Base-by-base conservation (phyloP, 176 grass and related monocot species). In the Alopecurus myosuroides region DNA sequence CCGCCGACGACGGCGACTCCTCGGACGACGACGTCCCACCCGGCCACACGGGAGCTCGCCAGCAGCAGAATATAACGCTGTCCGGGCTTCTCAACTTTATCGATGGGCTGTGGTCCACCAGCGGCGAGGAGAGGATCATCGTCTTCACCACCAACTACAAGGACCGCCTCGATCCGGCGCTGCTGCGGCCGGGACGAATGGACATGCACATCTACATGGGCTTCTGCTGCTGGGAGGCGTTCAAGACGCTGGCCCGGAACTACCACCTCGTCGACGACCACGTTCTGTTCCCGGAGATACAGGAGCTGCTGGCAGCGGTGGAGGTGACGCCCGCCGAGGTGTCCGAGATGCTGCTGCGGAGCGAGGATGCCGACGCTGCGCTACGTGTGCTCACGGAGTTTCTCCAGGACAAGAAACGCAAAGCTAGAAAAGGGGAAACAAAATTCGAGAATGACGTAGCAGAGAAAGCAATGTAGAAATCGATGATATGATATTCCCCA, bases 141-240 rank as follows among this genome's bases (percentile, higher is more conserved):
- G 86, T 97, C 49, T 97, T 97, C 86, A 97, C 92, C 76, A 94
- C 95, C 28, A 97, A 97, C 87, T 89, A 93, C 87, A 91, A 81
- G 85, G 92, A 93, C 3, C 90, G 88, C 18, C 87, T 97, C 44
- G 92, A 97, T 53, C 79, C 90, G 35, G 92, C 95, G 77, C 46
- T 97, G 78, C 84, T 97, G 62, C 90, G 95, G 52, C 86, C 88
- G 9, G 95, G 95, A 1, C 74, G 92, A 19, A 97, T 97, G 95
- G 95, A 97, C 89, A 87, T 94, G 84, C 92, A 94, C 74, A 26
- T 97, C 77, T 85, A 85, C 87, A 89, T 89, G 87, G 87, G 87
- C 44, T 68, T 76, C 82, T 89, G 87, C 58, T 4, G 77, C 77
- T 89, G 87, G 82, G 87, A 81, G 58, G 82, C 87, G 0, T 89